Percentiles rank a stretch among this genome's conserved stretches.
phyloP scores from a whole-genome alignment of 768 basidiomycete genomes.

The Lentinula sp. region DNA sequence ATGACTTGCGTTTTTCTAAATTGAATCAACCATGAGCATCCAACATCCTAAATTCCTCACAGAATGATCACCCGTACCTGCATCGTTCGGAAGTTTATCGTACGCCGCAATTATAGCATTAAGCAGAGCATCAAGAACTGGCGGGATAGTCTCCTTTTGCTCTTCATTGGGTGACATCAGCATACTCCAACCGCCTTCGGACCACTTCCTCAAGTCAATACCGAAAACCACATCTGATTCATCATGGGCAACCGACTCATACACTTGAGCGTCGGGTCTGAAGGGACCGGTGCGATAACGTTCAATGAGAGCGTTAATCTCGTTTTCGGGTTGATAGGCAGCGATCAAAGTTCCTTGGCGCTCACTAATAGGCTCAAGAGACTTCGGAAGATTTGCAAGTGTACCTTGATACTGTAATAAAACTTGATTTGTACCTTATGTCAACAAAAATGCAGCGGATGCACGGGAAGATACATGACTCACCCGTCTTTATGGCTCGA shows the following conservation, averaged over 20 bases:
- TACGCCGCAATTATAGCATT: conserved; percentile 61
- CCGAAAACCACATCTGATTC: conserved; percentile 87
- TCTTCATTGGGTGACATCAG: conserved; percentile 45
- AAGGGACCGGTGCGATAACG: conserved; percentile 92
- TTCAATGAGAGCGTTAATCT: conserved; percentile 83
- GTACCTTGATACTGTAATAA: conserved; percentile 86
- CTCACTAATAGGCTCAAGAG: conserved; percentile 57
- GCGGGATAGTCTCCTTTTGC: conserved; percentile 63
- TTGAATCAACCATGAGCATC: not conserved
- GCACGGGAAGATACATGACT: conserved; percentile 8
- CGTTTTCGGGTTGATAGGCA: conserved; percentile 84
- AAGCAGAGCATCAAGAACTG: conserved; percentile 66
- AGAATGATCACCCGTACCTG: conserved; percentile 37
- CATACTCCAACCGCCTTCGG: conserved; percentile 72
- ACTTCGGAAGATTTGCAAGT: conserved; percentile 63
- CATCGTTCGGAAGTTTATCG: conserved; percentile 49
- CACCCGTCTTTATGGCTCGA: conserved; percentile 79
- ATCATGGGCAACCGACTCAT: conserved; percentile 79
- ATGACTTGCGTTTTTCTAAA: conserved; percentile 77
- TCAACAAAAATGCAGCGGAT: not conserved
- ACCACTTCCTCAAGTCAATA: conserved; percentile 87
- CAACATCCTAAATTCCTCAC: not conserved
- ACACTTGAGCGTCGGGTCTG: conserved; percentile 78
- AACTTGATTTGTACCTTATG: conserved; percentile 33
- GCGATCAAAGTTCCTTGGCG: conserved; percentile 72